These are phyloP conservation scores for Hemerocallis citrina DNA, from an alignment of 106 monocot species.

Conservation along the genomic window DNA sequence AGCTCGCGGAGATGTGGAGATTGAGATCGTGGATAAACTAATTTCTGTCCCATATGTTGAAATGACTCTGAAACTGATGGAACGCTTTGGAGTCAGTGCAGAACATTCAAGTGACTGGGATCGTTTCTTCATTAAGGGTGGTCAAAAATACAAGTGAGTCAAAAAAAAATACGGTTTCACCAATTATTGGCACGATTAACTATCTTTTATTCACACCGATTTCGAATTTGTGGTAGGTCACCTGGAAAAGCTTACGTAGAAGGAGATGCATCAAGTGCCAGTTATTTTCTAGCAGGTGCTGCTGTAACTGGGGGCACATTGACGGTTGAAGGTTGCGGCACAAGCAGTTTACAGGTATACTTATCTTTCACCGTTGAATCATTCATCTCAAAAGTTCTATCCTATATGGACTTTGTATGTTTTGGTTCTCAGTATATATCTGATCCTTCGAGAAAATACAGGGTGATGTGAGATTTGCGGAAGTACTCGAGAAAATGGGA, in stretches of 20 bases:
- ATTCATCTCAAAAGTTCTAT: not conserved
- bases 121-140: constrained; percentile 74
- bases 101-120: constrained; percentile 88
- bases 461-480: constrained; percentile 98
- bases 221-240: constrained; percentile 34
- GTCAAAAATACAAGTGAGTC: constrained; percentile 89
- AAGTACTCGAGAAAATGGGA: constrained; percentile 98
- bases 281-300: constrained; percentile 96
- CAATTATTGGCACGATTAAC: not conserved
- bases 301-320: constrained; percentile 95
- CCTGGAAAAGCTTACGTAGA: constrained; percentile 93
- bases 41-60: constrained; percentile 97
- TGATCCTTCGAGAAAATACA: constrained; percentile 8
- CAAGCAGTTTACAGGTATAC: constrained; percentile 87
- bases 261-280: constrained; percentile 98
- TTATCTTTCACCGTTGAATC: not conserved
- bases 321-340: constrained; percentile 96
- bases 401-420: not conserved
- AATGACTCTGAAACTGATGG: constrained; percentile 98
- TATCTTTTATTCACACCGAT: not conserved
- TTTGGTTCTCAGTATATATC: not conserved
- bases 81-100: constrained; percentile 80
- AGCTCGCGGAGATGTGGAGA: constrained; percentile 90
- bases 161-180: not conserved
- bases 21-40: constrained; percentile 92